These are phyloP conservation scores for Apiotrichum veenhuisii DNA, from an alignment of 1,284 basidiomycete genomes.

Conservation along the genomic window DNA sequence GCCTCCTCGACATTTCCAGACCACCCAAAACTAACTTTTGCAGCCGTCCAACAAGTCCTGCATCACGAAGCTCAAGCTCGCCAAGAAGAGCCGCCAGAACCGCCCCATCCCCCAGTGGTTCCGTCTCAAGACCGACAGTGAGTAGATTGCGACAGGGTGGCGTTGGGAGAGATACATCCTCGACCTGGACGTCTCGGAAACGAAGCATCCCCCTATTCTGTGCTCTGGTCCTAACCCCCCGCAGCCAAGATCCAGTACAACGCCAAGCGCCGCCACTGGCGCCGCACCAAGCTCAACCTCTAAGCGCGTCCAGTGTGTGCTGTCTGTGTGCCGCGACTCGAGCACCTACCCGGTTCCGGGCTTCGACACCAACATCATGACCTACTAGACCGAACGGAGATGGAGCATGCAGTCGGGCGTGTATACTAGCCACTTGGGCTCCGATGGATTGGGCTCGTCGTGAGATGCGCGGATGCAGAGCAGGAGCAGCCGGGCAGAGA, in stretches of 20 bases:
- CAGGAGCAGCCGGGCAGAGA: too few species aligned
- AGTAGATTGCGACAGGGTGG: slow-evolving; percentile 22
- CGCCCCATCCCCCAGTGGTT: slow-evolving; percentile 98
- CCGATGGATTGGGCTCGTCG: too few species aligned
- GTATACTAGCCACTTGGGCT: background rate
- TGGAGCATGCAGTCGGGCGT: background rate
- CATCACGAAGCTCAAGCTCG: slow-evolving; percentile 76
- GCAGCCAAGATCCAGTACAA: slow-evolving; percentile 63
- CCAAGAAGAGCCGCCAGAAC: slow-evolving; percentile 95
- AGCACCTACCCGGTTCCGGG: background rate
- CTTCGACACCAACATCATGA: background rate
- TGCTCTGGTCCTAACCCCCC: background rate
- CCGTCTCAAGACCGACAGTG: slow-evolving; percentile 87
- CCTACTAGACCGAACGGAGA: background rate
- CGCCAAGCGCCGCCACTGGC: slow-evolving; percentile 91
- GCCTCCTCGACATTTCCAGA: background rate
- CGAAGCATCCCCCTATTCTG: too few species aligned
- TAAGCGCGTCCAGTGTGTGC: slow-evolving; percentile 50
- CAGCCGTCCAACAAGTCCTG: slow-evolving; percentile 98
- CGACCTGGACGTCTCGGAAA: too few species aligned
- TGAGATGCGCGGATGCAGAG: too few species aligned
- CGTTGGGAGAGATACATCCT: too few species aligned
- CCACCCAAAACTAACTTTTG: background rate
- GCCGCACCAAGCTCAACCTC: slow-evolving; percentile 91
- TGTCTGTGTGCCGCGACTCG: background rate